Base-by-base conservation (phyloP, 2,329 filamentous ascomycete species). In the Apiospora aurea region DNA sequence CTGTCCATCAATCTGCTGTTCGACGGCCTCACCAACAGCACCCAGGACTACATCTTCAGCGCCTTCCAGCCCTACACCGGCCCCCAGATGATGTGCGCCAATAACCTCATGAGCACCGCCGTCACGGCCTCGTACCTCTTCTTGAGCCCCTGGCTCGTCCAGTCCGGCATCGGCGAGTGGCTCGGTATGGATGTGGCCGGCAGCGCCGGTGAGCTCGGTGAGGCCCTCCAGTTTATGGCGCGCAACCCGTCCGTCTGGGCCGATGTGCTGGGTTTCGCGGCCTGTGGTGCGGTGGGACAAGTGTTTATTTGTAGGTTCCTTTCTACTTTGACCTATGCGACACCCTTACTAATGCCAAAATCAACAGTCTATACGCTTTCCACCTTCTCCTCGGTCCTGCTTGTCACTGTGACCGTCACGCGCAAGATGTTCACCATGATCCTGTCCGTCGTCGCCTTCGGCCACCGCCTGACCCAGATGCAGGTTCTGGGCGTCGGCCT, bases 351-450 rank as follows among this genome's bases (percentile, higher is more conserved):
- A 69, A 73, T 26, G 18, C 38, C 21, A 26, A 21, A n/a, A 18
- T 4, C 16, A 10, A 44, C 46, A 92, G 90, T 97, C 87, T 95
- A 97, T 83, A 98, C 96, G 0, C 89, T 99, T 7, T 93, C 95
- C 18, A 94, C 93, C 69, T 99, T 98, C 84, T 96, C 94, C 13
- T 96, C 93, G 13, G 89, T 99, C 68, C 88, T 98, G 69, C 90
- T 99, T 69, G 96, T 98, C 61, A 98, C 96, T 5, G 95, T 99
- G 2, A 99, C 95, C 1, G 96, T 99, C 66, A 99, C 96, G 66
- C 89, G 96, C 79, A 99, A 99, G 86, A 99, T 99, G 96, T 89
- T 98, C 81, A 98, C 96, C 76, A 99, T 99, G 96, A 94, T 98
- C 73, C 87, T 98, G 69, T 97, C 94, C 70, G 96, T 99, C 41